Percentiles rank a stretch among this genome's conserved stretches.
phyloP scores from a whole-genome alignment of 2,329 filamentous ascomycete species.

The Venturia carpophila region DNA sequence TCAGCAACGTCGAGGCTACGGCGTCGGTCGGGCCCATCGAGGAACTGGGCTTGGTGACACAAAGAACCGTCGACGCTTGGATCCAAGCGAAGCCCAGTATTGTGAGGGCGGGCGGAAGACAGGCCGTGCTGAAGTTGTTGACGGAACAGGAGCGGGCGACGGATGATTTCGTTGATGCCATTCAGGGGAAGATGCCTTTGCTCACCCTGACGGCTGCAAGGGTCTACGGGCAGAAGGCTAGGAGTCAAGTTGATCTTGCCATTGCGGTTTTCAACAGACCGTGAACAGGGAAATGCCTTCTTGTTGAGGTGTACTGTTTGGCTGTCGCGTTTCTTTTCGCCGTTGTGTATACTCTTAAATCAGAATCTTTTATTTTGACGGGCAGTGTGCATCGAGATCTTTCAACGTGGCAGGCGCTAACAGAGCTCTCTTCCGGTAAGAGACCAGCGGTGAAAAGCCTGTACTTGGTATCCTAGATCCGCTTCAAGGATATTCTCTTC shows the following conservation, averaged over 20 bases:
- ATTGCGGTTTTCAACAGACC: neutral
- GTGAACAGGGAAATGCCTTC: too few relatives aligned
- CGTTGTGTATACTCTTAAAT: too few relatives aligned
- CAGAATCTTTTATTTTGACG: too few relatives aligned
- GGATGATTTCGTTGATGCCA: slow-evolving; percentile 3
- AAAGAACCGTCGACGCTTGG: slow-evolving; percentile 9
- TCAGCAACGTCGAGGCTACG: neutral
- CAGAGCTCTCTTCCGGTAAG: too few relatives aligned
- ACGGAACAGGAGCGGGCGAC: neutral
- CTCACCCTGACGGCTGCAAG: neutral
- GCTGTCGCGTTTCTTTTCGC: too few relatives aligned
- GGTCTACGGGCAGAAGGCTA: neutral
- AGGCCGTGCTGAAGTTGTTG: neutral
- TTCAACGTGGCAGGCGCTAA: too few relatives aligned
- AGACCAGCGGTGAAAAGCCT: too few relatives aligned
- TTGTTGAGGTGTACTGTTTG: too few relatives aligned
- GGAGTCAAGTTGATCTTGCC: neutral
- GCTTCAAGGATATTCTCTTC: too few relatives aligned
- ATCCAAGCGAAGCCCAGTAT: neutral
- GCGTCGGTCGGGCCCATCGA: neutral
- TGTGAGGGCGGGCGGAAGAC: neutral
- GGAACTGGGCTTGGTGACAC: neutral
- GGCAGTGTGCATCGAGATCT: too few relatives aligned
- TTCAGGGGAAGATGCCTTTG: neutral
- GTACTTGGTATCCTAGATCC: too few relatives aligned